phyloP scores from a whole-genome alignment of 192 early-diverging fungal genomes.

The Rhizophlyctis rosea region DNA sequence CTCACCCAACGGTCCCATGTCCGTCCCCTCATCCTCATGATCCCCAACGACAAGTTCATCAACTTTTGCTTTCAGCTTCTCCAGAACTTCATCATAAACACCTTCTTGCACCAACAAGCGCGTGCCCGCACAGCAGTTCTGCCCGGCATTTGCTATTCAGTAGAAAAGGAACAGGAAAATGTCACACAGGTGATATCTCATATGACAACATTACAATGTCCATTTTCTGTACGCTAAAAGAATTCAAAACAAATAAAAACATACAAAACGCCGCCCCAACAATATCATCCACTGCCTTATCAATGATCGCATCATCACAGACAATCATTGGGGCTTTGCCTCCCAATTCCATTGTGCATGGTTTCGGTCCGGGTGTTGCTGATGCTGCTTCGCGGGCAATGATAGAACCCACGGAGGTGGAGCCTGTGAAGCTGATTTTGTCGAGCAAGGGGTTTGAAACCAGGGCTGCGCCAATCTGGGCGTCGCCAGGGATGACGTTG shows the following conservation, averaged over 20 bases:
- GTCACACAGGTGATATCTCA: not conserved
- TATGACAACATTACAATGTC: too few relatives aligned
- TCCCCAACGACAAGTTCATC: constrained; percentile 36
- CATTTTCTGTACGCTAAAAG: too few relatives aligned
- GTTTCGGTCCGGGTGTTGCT: constrained; percentile 30
- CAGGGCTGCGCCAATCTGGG: constrained; percentile 34
- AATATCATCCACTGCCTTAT: constrained; percentile 35
- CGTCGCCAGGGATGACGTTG: constrained; percentile 44
- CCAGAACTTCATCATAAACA: constrained; percentile 42
- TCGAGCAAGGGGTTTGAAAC: constrained; percentile 34
- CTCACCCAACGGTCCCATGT: constrained; percentile 56
- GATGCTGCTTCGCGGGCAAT: constrained; percentile 32
- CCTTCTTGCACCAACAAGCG: constrained; percentile 50
- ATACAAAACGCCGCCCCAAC: constrained; percentile 13
- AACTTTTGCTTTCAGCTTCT: constrained; percentile 30
- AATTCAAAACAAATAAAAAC: too few relatives aligned
- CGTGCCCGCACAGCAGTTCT: constrained; percentile 46
- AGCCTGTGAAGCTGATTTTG: constrained; percentile 40
- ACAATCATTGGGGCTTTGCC: constrained; percentile 50
- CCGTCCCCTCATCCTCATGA: constrained; percentile 28
- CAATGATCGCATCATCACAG: constrained; percentile 47
- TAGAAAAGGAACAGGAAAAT: constrained; percentile 1
- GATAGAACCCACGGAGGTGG: constrained; percentile 25
- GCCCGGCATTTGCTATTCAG: constrained; percentile 33
- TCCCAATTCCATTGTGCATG: constrained; percentile 49